Evolutionary conservation across 108 stramenopile species (phyloP).

Genomic region (Nitzschia sp.): DNA sequence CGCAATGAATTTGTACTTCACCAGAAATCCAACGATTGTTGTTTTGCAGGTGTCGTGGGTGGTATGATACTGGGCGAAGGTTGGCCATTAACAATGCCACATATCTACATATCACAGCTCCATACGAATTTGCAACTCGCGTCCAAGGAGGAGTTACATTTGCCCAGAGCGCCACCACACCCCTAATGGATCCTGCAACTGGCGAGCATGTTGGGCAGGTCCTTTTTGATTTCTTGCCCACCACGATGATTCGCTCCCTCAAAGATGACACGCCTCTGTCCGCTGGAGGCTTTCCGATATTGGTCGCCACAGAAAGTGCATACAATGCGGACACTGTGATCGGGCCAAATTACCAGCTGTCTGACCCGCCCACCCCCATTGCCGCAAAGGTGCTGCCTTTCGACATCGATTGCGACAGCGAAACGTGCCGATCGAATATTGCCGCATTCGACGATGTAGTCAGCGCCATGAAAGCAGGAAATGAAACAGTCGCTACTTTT

Average conservation of each 20-base stretch:
- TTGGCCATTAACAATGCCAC: neutral
- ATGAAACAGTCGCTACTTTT: conserved; percentile 13
- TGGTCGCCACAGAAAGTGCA: conserved; percentile 11
- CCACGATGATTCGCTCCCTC: neutral
- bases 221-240: conserved; percentile 8
- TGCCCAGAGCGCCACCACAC: conserved; percentile 29
- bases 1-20: neutral
- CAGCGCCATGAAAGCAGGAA: conserved; percentile 35
- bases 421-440: conserved; percentile 1
- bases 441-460: conserved; percentile 5
- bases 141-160: neutral
- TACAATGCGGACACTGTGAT: conserved; percentile 28
- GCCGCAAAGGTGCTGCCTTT: conserved; percentile 7
- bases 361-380: conserved; percentile 21
- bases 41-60: conserved; percentile 28
- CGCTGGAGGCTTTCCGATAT: conserved; percentile 18
- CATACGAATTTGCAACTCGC: conserved; percentile 28
- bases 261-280: neutral
- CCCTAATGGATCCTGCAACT: conserved; percentile 23
- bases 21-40: neutral
- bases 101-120: conserved; percentile 16
- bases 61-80: conserved; percentile 29
- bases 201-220: conserved; percentile 15
- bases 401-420: conserved; percentile 11
- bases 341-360: conserved; percentile 3